Conservation (phyloP, 2,329 filamentous ascomycete species). For the Alternaria sp. region DNA sequence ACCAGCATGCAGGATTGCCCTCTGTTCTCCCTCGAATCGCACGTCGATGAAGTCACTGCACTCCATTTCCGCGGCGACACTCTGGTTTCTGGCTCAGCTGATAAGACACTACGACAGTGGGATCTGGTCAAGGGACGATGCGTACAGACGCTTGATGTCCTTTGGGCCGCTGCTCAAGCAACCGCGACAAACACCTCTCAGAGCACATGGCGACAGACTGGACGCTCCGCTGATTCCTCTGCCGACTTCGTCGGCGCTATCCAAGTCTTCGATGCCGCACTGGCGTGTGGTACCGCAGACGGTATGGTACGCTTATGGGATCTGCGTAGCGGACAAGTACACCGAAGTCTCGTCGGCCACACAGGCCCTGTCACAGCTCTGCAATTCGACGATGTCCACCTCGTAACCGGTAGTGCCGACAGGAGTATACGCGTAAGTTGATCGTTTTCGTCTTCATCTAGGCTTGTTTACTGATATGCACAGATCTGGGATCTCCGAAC, state of each 20-base stretch:
- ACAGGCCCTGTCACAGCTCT: conserved; percentile 93
- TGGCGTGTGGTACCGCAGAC: conserved; percentile 96
- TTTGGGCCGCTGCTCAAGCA: conserved; percentile 96
- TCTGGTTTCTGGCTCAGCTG: conserved; percentile 92
- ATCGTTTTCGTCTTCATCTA: neutral
- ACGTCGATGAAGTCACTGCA: conserved; percentile 94
- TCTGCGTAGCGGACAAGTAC: conserved; percentile 94
- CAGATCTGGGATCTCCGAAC: conserved; percentile 99
- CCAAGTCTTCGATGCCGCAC: conserved; percentile 93
- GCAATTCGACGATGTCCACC: conserved; percentile 94
- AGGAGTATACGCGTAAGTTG: conserved; percentile 87
- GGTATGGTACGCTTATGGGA: conserved; percentile 98
- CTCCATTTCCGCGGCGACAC: conserved; percentile 89
- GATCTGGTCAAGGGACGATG: conserved; percentile 97
- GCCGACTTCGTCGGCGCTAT: conserved; percentile 95
- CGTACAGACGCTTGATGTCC: conserved; percentile 95
- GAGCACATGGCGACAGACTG: conserved; percentile 77
- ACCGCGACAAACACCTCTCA: conserved; percentile 66
- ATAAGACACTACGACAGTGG: conserved; percentile 98
- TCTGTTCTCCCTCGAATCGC: conserved; percentile 86
- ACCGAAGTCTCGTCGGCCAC: conserved; percentile 92
- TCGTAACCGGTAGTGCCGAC: conserved; percentile 92
- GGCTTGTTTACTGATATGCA: neutral
- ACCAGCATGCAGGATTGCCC: conserved; percentile 90
- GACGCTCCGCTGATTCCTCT: conserved; percentile 69